These are phyloP conservation scores for Schwanniomyces polymorphus DNA, from an alignment of 805 yeast species.

Conservation along the genomic window DNA sequence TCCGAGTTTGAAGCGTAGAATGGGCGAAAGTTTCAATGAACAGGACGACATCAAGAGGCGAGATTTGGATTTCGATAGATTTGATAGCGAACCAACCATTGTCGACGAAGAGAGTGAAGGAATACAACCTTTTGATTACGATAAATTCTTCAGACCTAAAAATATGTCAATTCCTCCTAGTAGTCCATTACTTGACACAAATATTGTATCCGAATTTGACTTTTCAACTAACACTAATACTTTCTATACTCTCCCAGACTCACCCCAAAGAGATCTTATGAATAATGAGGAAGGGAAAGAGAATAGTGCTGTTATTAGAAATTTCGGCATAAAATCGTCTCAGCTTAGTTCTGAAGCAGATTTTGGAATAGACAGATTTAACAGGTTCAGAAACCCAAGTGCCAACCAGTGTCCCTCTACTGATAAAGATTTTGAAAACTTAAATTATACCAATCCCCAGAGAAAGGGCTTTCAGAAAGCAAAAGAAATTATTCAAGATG, in stretches of 20 bases:
- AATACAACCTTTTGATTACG: slow-evolving; percentile 1
- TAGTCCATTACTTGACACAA: slow-evolving; percentile 39
- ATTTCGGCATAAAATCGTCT: neutral
- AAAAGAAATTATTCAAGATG: slow-evolving; percentile 38
- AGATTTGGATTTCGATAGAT: slow-evolving; percentile 19
- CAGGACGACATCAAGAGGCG: slow-evolving; percentile 39
- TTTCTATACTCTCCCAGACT: slow-evolving; percentile 22
- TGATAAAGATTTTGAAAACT: slow-evolving; percentile 24
- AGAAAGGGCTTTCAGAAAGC: slow-evolving; percentile 28
- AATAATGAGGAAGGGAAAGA: neutral
- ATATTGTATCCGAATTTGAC: slow-evolving; percentile 31
- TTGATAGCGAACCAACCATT: slow-evolving; percentile 12
- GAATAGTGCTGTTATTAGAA: slow-evolving; percentile 1
- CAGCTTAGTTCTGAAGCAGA: slow-evolving; percentile 38
- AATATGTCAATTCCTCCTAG: slow-evolving; percentile 26
- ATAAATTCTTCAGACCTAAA: neutral
- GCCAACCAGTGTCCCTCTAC: slow-evolving; percentile 30
- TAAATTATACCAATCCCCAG: slow-evolving; percentile 18
- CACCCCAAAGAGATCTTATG: slow-evolving; percentile 18
- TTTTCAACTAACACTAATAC: slow-evolving; percentile 19
- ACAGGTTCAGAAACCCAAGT: slow-evolving; percentile 31
- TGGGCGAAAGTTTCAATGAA: slow-evolving; percentile 45
- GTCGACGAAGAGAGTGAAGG: slow-evolving; percentile 12
- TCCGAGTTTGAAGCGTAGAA: slow-evolving; percentile 39
- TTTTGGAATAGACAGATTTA: slow-evolving; percentile 53